Percentiles rank a stretch among this genome's conserved stretches.
Conservation (phyloP, 73 alveolate species). For the Paramecium primaurelia region DNA sequence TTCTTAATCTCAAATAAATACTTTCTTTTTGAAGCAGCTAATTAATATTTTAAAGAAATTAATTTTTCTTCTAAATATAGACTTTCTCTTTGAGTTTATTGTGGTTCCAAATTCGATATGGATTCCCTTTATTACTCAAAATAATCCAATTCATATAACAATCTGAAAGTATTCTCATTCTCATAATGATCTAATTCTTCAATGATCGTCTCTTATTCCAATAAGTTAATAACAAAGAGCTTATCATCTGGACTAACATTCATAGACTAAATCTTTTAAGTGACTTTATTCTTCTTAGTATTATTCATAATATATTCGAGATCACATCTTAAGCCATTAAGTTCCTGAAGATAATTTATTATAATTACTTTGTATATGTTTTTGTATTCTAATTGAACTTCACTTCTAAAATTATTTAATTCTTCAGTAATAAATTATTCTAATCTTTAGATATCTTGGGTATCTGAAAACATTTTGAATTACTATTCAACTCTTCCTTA, state of each 20-base stretch:
- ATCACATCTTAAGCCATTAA: slow-evolving; percentile 46
- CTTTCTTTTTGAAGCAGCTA: slow-evolving; percentile 24
- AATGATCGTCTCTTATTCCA: slow-evolving; percentile 2
- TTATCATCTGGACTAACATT: slow-evolving; percentile 12
- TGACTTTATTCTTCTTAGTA: neutral
- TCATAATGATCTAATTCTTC: slow-evolving; percentile 49
- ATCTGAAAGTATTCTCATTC: slow-evolving; percentile 34
- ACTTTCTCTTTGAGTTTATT: neutral
- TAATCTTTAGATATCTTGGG: neutral
- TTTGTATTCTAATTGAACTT: neutral
- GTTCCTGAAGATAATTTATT: neutral
- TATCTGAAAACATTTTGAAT: neutral
- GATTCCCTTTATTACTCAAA: slow-evolving; percentile 14
- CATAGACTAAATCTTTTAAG: neutral
- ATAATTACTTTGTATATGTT: slow-evolving; percentile 3
- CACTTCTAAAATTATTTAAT: neutral
- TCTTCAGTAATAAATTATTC: neutral
- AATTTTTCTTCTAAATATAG: slow-evolving; percentile 17
- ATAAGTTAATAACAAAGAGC: neutral
- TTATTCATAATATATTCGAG: slow-evolving; percentile 7
- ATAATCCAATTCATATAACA: slow-evolving; percentile 32
- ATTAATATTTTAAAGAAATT: slow-evolving; percentile 1
- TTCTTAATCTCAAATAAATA: neutral
- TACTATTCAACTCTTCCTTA: neutral
- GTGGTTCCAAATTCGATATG: neutral